phyloP scores from a whole-genome alignment of 2,329 filamentous ascomycete species.

The Aspergillus pseudoviridinutans region DNA sequence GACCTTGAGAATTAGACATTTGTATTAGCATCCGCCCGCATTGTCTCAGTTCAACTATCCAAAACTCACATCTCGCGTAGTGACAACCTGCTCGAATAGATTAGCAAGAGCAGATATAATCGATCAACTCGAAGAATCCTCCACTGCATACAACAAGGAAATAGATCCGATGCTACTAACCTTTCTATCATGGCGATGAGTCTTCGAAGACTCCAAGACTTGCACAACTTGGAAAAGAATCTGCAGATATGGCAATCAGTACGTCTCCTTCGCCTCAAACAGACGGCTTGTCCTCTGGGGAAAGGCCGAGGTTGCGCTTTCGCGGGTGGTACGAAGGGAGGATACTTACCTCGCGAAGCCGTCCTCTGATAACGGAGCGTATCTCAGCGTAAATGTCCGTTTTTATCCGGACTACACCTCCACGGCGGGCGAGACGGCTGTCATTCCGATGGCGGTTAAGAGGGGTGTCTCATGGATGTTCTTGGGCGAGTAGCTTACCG shows the following conservation, averaged over 20 bases:
- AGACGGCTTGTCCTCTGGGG: background rate
- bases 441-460: background rate
- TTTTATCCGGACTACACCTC: constrained; percentile 29
- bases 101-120: background rate
- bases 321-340: background rate
- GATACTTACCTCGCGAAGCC: constrained; percentile 20
- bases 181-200: constrained; percentile 2
- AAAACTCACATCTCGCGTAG: constrained; percentile 14
- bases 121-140: background rate
- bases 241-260: constrained; percentile 9
- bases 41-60: background rate
- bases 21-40: background rate
- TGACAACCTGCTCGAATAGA: constrained; percentile 7
- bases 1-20: constrained; percentile 6
- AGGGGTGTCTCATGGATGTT: background rate
- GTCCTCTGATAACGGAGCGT: constrained; percentile 16
- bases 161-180: constrained; percentile 7
- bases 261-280: background rate
- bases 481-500: background rate
- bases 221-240: constrained; percentile 21
- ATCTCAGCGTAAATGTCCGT: constrained; percentile 25
- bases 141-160: background rate
- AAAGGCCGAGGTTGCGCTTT: background rate
- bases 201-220: constrained; percentile 17
- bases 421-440: constrained; percentile 36